These are phyloP conservation scores for Calonectria fujianensis DNA, from an alignment of 2,329 filamentous ascomycete species.

Conservation along the genomic window DNA sequence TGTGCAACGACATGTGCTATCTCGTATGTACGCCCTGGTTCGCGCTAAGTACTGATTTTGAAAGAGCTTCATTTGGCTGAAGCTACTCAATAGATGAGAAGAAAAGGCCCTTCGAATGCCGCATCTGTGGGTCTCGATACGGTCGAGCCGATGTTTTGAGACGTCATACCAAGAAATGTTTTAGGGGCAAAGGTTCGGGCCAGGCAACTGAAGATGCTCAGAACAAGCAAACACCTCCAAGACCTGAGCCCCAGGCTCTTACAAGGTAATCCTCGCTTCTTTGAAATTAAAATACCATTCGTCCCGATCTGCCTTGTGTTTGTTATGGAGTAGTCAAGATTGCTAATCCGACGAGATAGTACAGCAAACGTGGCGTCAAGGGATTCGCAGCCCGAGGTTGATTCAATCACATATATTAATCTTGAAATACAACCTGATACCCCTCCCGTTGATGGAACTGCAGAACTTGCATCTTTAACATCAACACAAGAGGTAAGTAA, in stretches of 20 bases:
- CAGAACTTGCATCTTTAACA: not conserved
- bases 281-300: not conserved
- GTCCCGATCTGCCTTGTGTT: not conserved
- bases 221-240: not conserved
- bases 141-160: not conserved
- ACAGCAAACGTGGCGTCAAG: not conserved
- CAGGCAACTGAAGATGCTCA: not conserved
- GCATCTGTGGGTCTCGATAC: constrained; percentile 1
- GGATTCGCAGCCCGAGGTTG: not conserved
- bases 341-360: not conserved
- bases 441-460: not conserved
- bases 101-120: not conserved
- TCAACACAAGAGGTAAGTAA: not conserved
- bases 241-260: not conserved
- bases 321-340: no score
- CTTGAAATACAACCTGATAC: no score
- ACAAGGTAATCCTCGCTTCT: not conserved
- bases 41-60: no score
- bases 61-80: not conserved
- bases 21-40: not conserved
- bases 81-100: not conserved
- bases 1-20: not conserved
- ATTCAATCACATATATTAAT: no score
- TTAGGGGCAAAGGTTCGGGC: not conserved
- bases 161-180: not conserved